Conservation (phyloP, 1,139 yeast genomes). For the Chernovozyma aurita region DNA sequence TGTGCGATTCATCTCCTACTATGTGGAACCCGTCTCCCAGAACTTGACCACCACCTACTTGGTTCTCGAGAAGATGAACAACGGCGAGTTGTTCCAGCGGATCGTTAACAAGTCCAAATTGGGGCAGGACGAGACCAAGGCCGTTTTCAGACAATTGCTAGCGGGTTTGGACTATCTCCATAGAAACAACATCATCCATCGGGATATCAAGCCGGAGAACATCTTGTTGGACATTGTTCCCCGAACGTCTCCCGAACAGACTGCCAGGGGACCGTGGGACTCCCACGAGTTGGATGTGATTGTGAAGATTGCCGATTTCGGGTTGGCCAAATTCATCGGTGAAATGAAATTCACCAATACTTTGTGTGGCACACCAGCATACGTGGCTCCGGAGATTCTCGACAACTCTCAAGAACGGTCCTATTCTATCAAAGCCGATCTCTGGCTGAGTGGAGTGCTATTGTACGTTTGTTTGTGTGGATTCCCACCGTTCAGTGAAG, state of each 20-base stretch:
- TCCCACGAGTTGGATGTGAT: constrained; percentile 54
- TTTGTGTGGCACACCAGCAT: constrained; percentile 79
- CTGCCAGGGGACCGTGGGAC: constrained; percentile 72
- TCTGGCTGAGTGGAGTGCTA: constrained; percentile 79
- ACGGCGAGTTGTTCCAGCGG: constrained; percentile 72
- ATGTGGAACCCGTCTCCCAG: constrained; percentile 62
- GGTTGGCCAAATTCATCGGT: constrained; percentile 76
- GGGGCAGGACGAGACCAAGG: constrained; percentile 58
- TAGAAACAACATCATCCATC: constrained; percentile 70
- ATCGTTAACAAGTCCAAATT: constrained; percentile 60
- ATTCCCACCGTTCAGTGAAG: constrained; percentile 82
- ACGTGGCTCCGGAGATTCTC: constrained; percentile 77
- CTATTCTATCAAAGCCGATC: constrained; percentile 67
- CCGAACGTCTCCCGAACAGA: constrained; percentile 35
- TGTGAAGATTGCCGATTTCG: constrained; percentile 80
- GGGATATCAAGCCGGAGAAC: constrained; percentile 89
- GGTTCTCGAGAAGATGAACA: constrained; percentile 68
- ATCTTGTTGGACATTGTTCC: constrained; percentile 68
- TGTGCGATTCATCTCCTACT: constrained; percentile 61
- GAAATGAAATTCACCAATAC: constrained; percentile 72
- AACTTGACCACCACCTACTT: constrained; percentile 55
- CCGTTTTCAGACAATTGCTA: constrained; percentile 57
- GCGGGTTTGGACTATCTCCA: constrained; percentile 64
- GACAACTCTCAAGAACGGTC: constrained; percentile 41
- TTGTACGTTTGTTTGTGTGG: constrained; percentile 77